Evolutionary conservation across 768 basidiomycete species (phyloP).

Genomic region (Boletus eberwhitei): DNA sequence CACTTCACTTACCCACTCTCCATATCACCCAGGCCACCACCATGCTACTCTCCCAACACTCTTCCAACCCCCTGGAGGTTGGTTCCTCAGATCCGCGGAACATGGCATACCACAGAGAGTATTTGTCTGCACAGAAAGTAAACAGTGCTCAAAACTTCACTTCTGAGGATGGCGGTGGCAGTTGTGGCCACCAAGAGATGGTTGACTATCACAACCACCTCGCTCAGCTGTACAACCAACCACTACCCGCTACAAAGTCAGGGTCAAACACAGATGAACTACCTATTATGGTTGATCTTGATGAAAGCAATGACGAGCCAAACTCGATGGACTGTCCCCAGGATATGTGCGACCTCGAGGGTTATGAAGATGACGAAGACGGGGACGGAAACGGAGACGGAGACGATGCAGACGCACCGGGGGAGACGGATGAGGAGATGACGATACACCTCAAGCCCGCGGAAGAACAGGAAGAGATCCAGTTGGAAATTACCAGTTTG

Average conservation of each 20-base stretch:
- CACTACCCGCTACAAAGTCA: conserved; percentile 20
- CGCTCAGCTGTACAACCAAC: conserved; percentile 38
- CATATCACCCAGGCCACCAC: conserved; percentile 3
- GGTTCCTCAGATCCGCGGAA: conserved; percentile 59
- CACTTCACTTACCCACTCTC: too few species aligned
- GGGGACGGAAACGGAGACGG: conserved; percentile 37
- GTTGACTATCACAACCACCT: conserved; percentile 51
- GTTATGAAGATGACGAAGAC: conserved; percentile 35
- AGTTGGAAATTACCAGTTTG: conserved; percentile 73
- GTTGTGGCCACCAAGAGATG: conserved; percentile 38
- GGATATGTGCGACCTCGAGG: conserved; percentile 35
- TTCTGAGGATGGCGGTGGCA: conserved; percentile 52
- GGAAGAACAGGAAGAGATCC: conserved; percentile 73
- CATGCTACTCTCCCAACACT: conserved; percentile 59
- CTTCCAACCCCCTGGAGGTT: conserved; percentile 71
- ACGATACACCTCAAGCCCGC: conserved; percentile 53
- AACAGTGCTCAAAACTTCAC: conserved; percentile 31
- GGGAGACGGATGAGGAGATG: conserved; percentile 58
- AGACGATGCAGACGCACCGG: conserved; percentile 30
- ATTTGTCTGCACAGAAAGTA: conserved; percentile 35
- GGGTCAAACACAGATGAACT: conserved; percentile 22
- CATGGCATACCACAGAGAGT: conserved; percentile 41
- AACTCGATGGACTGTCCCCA: conserved; percentile 37
- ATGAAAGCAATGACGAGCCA: conserved; percentile 42
- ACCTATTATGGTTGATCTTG: conserved; percentile 41